These are phyloP conservation scores for Candida hungchunana DNA, from an alignment of 805 yeast species.

Conservation along the genomic window DNA sequence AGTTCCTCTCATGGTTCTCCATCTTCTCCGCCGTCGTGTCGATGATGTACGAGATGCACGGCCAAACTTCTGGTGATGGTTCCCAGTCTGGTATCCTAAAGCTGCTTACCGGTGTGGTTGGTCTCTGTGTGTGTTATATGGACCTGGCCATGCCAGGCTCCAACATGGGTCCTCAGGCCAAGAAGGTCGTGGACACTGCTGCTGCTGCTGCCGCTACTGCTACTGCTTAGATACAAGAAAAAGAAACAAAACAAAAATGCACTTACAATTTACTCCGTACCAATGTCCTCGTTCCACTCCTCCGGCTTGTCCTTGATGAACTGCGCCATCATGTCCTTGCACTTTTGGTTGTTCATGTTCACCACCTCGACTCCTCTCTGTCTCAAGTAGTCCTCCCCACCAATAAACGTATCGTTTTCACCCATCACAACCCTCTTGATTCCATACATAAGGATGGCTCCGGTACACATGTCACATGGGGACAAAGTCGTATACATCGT, in stretches of 20 bases:
- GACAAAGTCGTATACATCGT: constrained; percentile 88
- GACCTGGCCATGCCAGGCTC: constrained; percentile 33
- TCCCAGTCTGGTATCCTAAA: constrained; percentile 27
- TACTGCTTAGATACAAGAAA: constrained; percentile 1
- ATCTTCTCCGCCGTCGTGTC: constrained; percentile 46
- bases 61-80: constrained; percentile 27
- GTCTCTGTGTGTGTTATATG: constrained; percentile 48
- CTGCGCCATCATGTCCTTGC: constrained; percentile 67
- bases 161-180: constrained; percentile 6
- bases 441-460: constrained; percentile 87
- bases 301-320: constrained; percentile 77
- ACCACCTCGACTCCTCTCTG: constrained; percentile 70
- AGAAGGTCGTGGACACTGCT: constrained; percentile 9
- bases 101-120: constrained; percentile 8
- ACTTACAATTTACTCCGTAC: constrained; percentile 33
- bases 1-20: constrained; percentile 42
- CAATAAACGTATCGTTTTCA: constrained; percentile 77
- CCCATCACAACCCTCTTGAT: constrained; percentile 84
- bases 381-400: constrained; percentile 74
- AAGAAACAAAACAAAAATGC: neutral
- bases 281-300: constrained; percentile 82
- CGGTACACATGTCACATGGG: constrained; percentile 95
- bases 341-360: constrained; percentile 52
- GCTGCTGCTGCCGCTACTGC: constrained; percentile 12
- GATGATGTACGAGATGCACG: constrained; percentile 25